Evolutionary conservation across 495 filamentous ascomycete species (phyloP).

Genomic region (Eremomyces bilateralis): DNA sequence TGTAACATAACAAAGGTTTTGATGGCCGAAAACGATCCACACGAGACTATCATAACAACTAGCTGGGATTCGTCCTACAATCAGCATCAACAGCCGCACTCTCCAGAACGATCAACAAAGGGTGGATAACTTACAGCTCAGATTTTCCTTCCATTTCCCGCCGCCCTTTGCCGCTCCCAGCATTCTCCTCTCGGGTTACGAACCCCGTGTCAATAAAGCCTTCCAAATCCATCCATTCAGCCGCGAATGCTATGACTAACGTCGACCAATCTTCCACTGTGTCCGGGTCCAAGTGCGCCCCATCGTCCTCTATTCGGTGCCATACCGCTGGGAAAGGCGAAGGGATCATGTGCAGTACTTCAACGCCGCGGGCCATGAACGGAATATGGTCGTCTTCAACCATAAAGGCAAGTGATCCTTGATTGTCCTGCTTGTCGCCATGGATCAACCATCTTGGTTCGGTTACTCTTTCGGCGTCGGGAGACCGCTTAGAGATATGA

Average conservation of each 20-base stretch:
- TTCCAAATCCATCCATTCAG: conserved; percentile 87
- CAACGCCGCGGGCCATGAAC: conserved; percentile 66
- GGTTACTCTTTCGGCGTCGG: not conserved
- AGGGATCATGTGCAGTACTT: conserved; percentile 74
- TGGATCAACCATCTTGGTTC: conserved; percentile 1
- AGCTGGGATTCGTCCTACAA: too few relatives aligned
- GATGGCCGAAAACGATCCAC: too few relatives aligned
- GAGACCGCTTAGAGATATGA: conserved; percentile 10
- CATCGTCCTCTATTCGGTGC: conserved; percentile 73
- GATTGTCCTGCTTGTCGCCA: conserved; percentile 1
- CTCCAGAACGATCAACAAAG: too few relatives aligned
- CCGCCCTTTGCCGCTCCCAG: not conserved
- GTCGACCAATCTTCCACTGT: conserved; percentile 77
- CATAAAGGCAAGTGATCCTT: conserved; percentile 20
- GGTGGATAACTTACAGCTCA: not conserved
- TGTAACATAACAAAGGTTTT: too few relatives aligned
- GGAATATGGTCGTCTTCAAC: conserved; percentile 80
- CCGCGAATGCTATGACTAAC: conserved; percentile 63
- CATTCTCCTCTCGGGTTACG: not conserved
- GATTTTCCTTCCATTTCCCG: not conserved
- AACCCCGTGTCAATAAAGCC: conserved; percentile 20
- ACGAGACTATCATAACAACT: too few relatives aligned
- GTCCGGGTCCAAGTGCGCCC: conserved; percentile 58
- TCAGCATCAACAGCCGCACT: too few relatives aligned
- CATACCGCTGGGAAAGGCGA: conserved; percentile 64